phyloP scores from a whole-genome alignment of 352 stramenopile species.

The Phytophthora tubulina region DNA sequence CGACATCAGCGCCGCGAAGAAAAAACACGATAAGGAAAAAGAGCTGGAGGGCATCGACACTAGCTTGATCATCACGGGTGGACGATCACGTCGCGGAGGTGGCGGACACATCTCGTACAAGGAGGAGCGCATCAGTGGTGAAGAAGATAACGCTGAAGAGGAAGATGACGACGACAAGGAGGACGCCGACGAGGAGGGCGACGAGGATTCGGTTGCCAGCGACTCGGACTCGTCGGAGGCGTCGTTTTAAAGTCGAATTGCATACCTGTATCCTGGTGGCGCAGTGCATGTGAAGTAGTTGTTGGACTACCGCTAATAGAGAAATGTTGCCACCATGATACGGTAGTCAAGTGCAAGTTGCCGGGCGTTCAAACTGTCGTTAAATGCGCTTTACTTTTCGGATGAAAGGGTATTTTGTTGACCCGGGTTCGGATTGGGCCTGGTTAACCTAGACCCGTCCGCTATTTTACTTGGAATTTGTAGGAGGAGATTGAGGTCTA shows the following conservation, averaged over 20 bases:
- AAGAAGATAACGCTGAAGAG: slow-evolving; percentile 42
- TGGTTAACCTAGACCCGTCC: not conserved
- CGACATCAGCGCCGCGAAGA: slow-evolving; percentile 76
- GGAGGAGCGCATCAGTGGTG: slow-evolving; percentile 49
- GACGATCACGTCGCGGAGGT: slow-evolving; percentile 42
- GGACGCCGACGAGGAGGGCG: slow-evolving; percentile 6
- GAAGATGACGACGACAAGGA: slow-evolving; percentile 35
- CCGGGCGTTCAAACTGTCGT: not conserved
- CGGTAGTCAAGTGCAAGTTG: not conserved
- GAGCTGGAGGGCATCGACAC: slow-evolving; percentile 89
- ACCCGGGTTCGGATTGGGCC: no score
- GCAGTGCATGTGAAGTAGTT: slow-evolving; percentile 20
- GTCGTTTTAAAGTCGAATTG: slow-evolving; percentile 38
- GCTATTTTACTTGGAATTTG: slow-evolving; percentile 9
- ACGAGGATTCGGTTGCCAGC: slow-evolving; percentile 21
- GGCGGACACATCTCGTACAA: slow-evolving; percentile 45
- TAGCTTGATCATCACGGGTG: slow-evolving; percentile 71
- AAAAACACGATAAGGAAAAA: slow-evolving; percentile 70
- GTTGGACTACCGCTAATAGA: slow-evolving; percentile 24
- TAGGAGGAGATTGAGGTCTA: not conserved
- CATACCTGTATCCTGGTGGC: not conserved
- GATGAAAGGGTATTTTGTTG: no score
- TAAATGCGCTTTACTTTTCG: no score
- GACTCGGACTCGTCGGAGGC: slow-evolving; percentile 55
- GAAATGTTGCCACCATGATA: not conserved